Evolutionary conservation across 768 basidiomycete genomes (phyloP).

Genomic region (Naganishia kalamii): DNA sequence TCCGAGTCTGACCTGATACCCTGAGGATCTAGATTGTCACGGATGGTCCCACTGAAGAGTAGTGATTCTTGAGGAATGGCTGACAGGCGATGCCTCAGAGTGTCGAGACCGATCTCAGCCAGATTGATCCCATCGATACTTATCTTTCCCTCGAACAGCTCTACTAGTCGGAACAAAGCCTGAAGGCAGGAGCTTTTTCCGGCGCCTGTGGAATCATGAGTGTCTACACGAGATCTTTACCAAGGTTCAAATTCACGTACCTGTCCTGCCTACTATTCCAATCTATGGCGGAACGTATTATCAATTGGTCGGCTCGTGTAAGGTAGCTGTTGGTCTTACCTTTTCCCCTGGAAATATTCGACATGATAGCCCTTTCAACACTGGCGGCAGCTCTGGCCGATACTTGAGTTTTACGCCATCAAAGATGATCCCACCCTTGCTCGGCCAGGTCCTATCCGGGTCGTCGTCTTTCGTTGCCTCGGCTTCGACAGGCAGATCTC

Average conservation of each 20-base stretch:
- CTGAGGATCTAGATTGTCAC: conserved; percentile 57
- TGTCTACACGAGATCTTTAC: too few relatives aligned
- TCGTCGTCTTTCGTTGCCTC: conserved; percentile 52
- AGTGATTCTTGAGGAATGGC: conserved; percentile 65
- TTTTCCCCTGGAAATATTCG: conserved; percentile 69
- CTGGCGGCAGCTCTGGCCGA: conserved; percentile 69
- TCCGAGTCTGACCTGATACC: conserved; percentile 56
- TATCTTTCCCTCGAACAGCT: conserved; percentile 57
- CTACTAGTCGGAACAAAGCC: conserved; percentile 59
- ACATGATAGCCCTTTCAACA: conserved; percentile 69
- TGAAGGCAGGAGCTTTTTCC: conserved; percentile 45
- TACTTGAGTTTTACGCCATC: conserved; percentile 58
- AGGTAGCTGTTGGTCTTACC: too few relatives aligned
- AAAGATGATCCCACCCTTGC: conserved; percentile 67
- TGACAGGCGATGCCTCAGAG: conserved; percentile 55
- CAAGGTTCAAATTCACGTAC: too few relatives aligned
- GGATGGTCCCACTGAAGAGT: conserved; percentile 48
- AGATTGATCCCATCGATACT: conserved; percentile 50
- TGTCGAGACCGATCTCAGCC: conserved; percentile 54
- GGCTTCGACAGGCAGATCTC: conserved; percentile 66
- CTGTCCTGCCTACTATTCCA: conserved; percentile 61
- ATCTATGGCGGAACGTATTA: conserved; percentile 12
- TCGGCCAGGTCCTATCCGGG: conserved; percentile 63
- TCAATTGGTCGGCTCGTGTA: too few relatives aligned
- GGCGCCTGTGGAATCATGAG: too few relatives aligned